These are phyloP conservation scores for Domatiomyces globalis DNA, from an alignment of 2,329 filamentous ascomycete genomes.

Conservation along the genomic window DNA sequence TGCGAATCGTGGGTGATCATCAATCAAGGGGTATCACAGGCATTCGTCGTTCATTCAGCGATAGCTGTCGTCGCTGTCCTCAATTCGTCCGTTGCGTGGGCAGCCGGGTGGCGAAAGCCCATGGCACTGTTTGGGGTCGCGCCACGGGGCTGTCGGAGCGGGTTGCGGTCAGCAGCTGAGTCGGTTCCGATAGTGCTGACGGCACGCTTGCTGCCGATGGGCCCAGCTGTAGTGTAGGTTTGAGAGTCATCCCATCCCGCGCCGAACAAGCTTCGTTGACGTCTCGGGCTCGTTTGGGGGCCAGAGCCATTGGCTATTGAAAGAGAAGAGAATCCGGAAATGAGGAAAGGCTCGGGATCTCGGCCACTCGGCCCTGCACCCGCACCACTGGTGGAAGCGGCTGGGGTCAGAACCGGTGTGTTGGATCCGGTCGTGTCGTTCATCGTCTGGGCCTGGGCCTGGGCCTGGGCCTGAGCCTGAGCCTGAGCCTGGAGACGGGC, in stretches of 20 bases:
- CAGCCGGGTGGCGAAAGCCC: constrained; percentile 48
- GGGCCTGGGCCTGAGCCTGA: background rate
- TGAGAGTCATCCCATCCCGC: constrained; percentile 14
- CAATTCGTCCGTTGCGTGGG: constrained; percentile 51
- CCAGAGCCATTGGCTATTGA: constrained; percentile 34
- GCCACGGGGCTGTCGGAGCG: constrained; percentile 48
- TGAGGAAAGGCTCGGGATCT: constrained; percentile 43
- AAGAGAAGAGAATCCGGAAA: constrained; percentile 50
- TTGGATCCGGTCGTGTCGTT: constrained; percentile 45
- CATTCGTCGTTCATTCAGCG: constrained; percentile 39
- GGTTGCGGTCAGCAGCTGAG: constrained; percentile 40
- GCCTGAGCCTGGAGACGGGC: constrained; percentile 37
- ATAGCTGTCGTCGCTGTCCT: constrained; percentile 47
- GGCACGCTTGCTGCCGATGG: constrained; percentile 50
- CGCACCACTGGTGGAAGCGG: constrained; percentile 35
- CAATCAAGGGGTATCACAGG: constrained; percentile 12
- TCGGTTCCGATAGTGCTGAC: constrained; percentile 44
- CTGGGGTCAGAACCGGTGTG: constrained; percentile 53
- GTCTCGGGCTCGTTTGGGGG: constrained; percentile 29
- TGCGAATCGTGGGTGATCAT: constrained; percentile 18
- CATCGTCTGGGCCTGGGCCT: constrained; percentile 22
- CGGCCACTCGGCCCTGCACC: constrained; percentile 27
- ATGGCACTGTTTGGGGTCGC: constrained; percentile 46
- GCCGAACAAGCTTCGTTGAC: constrained; percentile 17
- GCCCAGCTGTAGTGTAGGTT: constrained; percentile 31